A percentile compares a stretch with the other conserved stretches of the same genome.
These are phyloP conservation scores for Ustilago shanxiensis DNA, from an alignment of 1,284 basidiomycete genomes.

Conservation along the genomic window DNA sequence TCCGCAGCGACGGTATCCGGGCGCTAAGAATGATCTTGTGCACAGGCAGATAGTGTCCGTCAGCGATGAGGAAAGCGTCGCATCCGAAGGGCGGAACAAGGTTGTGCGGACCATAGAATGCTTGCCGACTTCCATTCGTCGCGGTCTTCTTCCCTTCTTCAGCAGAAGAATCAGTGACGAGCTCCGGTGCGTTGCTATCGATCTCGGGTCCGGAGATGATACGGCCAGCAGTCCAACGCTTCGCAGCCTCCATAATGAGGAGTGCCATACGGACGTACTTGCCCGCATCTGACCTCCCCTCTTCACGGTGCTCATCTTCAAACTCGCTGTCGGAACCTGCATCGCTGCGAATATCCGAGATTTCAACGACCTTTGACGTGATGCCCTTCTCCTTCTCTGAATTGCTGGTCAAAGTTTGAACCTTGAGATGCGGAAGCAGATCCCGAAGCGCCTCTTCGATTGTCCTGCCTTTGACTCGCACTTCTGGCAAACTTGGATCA, in stretches of 20 bases:
- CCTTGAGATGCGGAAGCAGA: constrained; percentile 62
- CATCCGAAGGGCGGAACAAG: constrained; percentile 73
- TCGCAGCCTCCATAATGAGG: constrained; percentile 72
- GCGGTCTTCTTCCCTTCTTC: neutral
- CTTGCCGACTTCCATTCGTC: constrained; percentile 20
- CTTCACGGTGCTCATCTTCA: constrained; percentile 53
- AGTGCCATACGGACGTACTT: constrained; percentile 49
- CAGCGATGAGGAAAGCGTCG: constrained; percentile 75
- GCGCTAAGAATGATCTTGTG: constrained; percentile 79
- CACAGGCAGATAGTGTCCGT: constrained; percentile 74
- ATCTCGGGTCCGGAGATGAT: constrained; percentile 56
- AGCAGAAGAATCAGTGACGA: neutral
- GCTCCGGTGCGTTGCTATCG: neutral
- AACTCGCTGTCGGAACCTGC: constrained; percentile 68
- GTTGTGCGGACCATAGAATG: constrained; percentile 53
- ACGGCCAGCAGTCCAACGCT: constrained; percentile 71
- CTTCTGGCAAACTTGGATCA: constrained; percentile 77
- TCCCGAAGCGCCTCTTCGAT: constrained; percentile 78
- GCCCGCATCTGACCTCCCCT: constrained; percentile 17
- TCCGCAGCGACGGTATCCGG: constrained; percentile 75
- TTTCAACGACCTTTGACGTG: constrained; percentile 52
- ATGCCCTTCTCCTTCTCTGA: constrained; percentile 48
- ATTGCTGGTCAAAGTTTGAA: constrained; percentile 36
- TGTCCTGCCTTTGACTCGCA: constrained; percentile 76
- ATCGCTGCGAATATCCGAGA: constrained; percentile 58